Evolutionary conservation across 129 eudicot species (phyloP).

Genomic region (Artemisia tridentata): DNA sequence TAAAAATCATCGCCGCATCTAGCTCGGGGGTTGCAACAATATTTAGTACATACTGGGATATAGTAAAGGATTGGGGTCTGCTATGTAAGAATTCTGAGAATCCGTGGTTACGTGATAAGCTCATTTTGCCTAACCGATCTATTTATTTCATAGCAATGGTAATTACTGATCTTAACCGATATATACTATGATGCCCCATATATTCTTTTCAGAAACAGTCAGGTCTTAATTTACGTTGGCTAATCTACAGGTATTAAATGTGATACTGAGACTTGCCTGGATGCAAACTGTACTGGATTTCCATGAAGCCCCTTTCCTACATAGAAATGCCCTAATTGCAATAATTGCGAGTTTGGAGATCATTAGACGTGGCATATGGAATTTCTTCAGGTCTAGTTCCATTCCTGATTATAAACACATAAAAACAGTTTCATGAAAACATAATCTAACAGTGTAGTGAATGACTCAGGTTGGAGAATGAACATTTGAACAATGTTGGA

Average conservation of each 20-base stretch:
- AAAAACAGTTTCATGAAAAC: background rate
- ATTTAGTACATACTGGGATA: slow-evolving; percentile 66
- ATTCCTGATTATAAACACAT: background rate
- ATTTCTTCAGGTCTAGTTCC: slow-evolving; percentile 56
- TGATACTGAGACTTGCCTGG: slow-evolving; percentile 75
- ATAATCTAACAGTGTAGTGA: background rate
- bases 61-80: slow-evolving; percentile 76
- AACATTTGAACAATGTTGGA: slow-evolving; percentile 68
- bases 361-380: slow-evolving; percentile 75
- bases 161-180: slow-evolving; percentile 8
- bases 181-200: background rate
- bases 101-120: slow-evolving; percentile 74
- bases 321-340: slow-evolving; percentile 46
- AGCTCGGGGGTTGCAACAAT: slow-evolving; percentile 57
- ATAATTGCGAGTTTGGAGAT: slow-evolving; percentile 66
- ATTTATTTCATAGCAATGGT: slow-evolving; percentile 69
- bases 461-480: slow-evolving; percentile 55
- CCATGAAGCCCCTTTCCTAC: slow-evolving; percentile 45
- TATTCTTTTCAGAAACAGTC: background rate
- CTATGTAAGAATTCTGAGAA: slow-evolving; percentile 44
- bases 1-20: slow-evolving; percentile 43
- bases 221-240: background rate
- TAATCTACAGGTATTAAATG: slow-evolving; percentile 44
- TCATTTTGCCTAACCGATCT: slow-evolving; percentile 39
- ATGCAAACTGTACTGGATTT: slow-evolving; percentile 60